A percentile compares a stretch with the other conserved stretches of the same genome.
These are phyloP conservation scores for Solanum habrochaites DNA, from an alignment of 257 asterid genomes.

Conservation along the genomic window DNA sequence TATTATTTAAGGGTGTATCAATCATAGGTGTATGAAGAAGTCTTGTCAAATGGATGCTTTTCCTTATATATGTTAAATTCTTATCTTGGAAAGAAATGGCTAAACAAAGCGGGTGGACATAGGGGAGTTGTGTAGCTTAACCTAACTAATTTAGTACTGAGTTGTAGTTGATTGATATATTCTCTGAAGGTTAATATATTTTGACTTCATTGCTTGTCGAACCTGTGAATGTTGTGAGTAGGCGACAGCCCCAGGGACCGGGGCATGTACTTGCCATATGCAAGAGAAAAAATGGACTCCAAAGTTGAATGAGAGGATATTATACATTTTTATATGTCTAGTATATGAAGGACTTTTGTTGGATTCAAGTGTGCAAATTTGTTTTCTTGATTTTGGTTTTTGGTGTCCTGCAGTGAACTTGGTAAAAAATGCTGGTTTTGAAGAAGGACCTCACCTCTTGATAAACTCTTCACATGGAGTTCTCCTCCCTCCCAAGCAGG, in stretches of 20 bases:
- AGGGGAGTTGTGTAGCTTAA: background rate
- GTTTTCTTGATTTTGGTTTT: background rate
- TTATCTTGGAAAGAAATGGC: background rate
- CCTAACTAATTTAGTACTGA: background rate
- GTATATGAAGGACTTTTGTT: background rate
- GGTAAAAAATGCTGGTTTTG: conserved; percentile 63
- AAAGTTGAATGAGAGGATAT: background rate
- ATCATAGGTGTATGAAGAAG: background rate
- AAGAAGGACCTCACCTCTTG: conserved; percentile 71
- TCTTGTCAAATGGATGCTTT: background rate
- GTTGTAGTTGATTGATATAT: background rate
- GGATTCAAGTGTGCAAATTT: background rate
- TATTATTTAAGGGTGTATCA: background rate
- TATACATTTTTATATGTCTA: background rate
- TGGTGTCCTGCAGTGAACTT: conserved; percentile 38
- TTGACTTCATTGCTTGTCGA: background rate
- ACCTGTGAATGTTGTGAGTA: background rate
- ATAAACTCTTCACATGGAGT: conserved; percentile 62
- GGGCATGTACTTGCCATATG: background rate
- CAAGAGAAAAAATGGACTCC: background rate
- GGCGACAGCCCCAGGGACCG: background rate
- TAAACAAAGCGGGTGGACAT: background rate
- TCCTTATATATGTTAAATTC: background rate
- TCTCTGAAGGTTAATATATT: background rate
- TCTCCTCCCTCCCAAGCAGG: conserved; percentile 67